Percentiles rank a stretch among this genome's conserved stretches.
phyloP scores from a whole-genome alignment of 2,329 filamentous ascomycete species.

The Fusarium sp. region DNA sequence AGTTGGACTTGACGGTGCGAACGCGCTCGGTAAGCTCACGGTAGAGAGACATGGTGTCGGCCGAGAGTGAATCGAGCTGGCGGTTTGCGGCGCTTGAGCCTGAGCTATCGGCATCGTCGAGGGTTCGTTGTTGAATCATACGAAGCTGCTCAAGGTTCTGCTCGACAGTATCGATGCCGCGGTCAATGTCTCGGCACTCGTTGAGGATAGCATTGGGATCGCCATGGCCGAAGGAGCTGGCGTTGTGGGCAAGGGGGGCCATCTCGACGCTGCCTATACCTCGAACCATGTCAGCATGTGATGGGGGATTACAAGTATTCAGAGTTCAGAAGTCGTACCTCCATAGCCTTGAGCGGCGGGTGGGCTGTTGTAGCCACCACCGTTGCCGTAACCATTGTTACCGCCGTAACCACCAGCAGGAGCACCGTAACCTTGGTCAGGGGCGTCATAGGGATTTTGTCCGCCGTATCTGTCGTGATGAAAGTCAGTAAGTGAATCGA shows the following conservation, averaged over 20 bases:
- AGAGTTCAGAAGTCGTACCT: slow-evolving; percentile 42
- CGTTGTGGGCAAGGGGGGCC: slow-evolving; percentile 73
- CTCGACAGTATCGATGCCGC: slow-evolving; percentile 82
- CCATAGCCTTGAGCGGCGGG: slow-evolving; percentile 39
- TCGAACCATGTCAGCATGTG: slow-evolving; percentile 50
- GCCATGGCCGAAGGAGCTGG: slow-evolving; percentile 60
- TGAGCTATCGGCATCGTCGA: slow-evolving; percentile 82
- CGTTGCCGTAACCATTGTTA: slow-evolving; percentile 44
- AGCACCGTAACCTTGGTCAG: slow-evolving; percentile 55
- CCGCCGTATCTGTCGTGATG: slow-evolving; percentile 65
- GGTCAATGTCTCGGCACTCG: slow-evolving; percentile 85
- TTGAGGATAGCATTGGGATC: slow-evolving; percentile 86
- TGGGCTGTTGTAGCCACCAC: slow-evolving; percentile 44
- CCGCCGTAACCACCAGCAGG: slow-evolving; percentile 54
- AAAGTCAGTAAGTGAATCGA: slow-evolving; percentile 51
- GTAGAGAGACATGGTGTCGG: slow-evolving; percentile 88
- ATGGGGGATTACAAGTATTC: background rate
- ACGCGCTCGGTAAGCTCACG: slow-evolving; percentile 84
- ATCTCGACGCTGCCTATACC: slow-evolving; percentile 74
- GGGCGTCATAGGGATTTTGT: slow-evolving; percentile 73
- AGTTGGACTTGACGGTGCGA: slow-evolving; percentile 85
- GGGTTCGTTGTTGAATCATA: slow-evolving; percentile 77
- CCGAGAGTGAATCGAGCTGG: slow-evolving; percentile 80
- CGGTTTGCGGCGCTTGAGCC: slow-evolving; percentile 75
- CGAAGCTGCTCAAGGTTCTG: slow-evolving; percentile 79